Evolutionary conservation across 2,329 filamentous ascomycete species (phyloP), one percentile per base, ranked within the genome.

Genomic region (Cercospora beticola): DNA sequence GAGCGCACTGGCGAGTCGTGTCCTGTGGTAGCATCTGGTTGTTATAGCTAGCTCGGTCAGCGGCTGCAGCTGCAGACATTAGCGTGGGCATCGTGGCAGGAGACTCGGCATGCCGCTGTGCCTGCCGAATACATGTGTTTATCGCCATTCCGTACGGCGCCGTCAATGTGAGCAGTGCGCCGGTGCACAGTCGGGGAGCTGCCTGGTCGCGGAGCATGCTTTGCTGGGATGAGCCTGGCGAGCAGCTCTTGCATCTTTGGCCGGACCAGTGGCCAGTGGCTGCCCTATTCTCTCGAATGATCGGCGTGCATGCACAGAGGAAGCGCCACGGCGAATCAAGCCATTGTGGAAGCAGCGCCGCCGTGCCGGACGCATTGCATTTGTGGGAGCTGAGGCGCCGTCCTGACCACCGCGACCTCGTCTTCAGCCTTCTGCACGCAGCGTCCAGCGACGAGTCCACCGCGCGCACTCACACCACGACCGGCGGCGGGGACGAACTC

Each of bases 1-100:
- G 23, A 59, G 60, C n/a, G 68, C 62, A 46, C 61, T 76, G 18
- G 70, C 65, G 57, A 73, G 68, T 46, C 70, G 70, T 31, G 70
- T 69, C 52, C 68, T 69, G 23, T 75, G 65, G 67, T 64, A 40
- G 46, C 12, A 36, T 64, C 23, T 57, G 46, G 46, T 57, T 57
- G 30, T 56, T 57, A 40, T 64, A 64, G 49, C 62, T 43, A 23
- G 36, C 62, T 58, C 62, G 28, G 49, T 57, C 62, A 58, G 18
- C 54, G 49, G 52, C 30, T 64, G 62, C 62, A 64, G 30, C 40
- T 31, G 54, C 54, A n/a, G 54, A 58, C 54, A 30, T 16, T 58
- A 58, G 54, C 54, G 54, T 28, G 46, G 46, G 26, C 54, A 58
- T 26, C 49, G 49, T 54, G 49, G 21, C 49, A 21, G 49, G 18